Conservation (phyloP, 1,284 basidiomycete species). For the Pseudozyma sp. region DNA sequence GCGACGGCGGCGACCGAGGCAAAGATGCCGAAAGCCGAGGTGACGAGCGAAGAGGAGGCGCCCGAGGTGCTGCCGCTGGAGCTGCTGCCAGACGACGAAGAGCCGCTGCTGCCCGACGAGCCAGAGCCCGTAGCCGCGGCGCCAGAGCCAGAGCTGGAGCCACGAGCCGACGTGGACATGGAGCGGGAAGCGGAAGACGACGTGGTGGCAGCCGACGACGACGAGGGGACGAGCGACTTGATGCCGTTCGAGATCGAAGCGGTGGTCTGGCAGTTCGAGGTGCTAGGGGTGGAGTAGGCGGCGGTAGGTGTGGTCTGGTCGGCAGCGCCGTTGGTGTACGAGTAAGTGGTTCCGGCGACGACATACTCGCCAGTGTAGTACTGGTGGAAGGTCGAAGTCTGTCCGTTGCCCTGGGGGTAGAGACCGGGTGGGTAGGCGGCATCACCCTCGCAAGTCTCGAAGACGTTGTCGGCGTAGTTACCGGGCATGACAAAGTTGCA, state of each 20-base stretch:
- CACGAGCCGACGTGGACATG: constrained; percentile 15
- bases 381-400: constrained; percentile 65
- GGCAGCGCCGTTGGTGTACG: constrained; percentile 63
- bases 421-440: constrained; percentile 67
- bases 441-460: constrained; percentile 68
- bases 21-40: constrained; percentile 36
- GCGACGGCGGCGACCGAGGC: constrained; percentile 38
- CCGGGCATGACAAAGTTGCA: constrained; percentile 70
- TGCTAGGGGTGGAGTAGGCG: constrained; percentile 65
- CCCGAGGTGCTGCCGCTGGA: constrained; percentile 19
- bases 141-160: constrained; percentile 11
- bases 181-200: constrained; percentile 13
- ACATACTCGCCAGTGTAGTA: constrained; percentile 59
- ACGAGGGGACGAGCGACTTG: constrained; percentile 26
- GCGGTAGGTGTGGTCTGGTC: constrained; percentile 59
- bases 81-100: constrained; percentile 4
- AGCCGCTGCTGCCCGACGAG: constrained; percentile 8
- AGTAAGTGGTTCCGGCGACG: constrained; percentile 41
- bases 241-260: constrained; percentile 63
- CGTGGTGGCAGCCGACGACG: constrained; percentile 6
- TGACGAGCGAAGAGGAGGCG: constrained; percentile 22
- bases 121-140: constrained; percentile 4
- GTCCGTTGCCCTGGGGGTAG: constrained; percentile 55
- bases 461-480: constrained; percentile 60
- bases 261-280: constrained; percentile 59